Base-by-base conservation (phyloP, 2,329 filamentous ascomycete genomes). In the Xylogone sp. region DNA sequence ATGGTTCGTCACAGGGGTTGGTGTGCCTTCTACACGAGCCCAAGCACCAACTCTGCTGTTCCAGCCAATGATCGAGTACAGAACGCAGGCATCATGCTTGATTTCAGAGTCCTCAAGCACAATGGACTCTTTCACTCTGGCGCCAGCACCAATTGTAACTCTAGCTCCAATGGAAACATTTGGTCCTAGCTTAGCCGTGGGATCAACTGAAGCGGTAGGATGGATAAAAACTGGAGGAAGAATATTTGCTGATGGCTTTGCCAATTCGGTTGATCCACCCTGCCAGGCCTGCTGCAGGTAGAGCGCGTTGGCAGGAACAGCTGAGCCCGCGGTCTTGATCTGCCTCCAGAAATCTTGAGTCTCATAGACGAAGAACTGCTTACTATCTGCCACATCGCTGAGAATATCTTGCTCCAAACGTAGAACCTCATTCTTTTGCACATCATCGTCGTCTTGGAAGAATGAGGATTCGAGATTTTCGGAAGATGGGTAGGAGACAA, bases 271-370 rank as follows among this genome's bases (percentile, higher is more conserved):
- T 39, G 89, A 90, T 60, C 84, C 84, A 43, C 78, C 81, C 73
- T 97, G 93, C 77, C 87, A 87, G 19, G 94, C 93, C 76, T 97
- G 90, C 69, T 95, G 90, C 50, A 99, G 83, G 74, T 99, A 99
- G 29, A 99, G 82, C 13, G 94, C 94, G 66, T 97, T 97, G 57
- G 94, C 94, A 16, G 94, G 94, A 22, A 99, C 91, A 46, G 94
- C 94, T 5, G 93, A 97, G 54, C 94, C 94, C 54, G 94, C 94
- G 1, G 94, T 97, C 82, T 99, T 99, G 82, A 99, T 97, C 78
- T 99, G 94, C 63, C 94, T 90, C 94, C 94, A 99, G 73, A 99
- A 99, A 71, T 97, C 94, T 76, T 95, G 96, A 59, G 93, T 97
- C 77, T 99, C 94, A 70, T 96, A 88, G 27, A 97, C 94, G 73